A percentile compares a stretch with the other conserved stretches of the same genome.
Conservation (phyloP, 306 rosid species). For the Argentina anserina region DNA sequence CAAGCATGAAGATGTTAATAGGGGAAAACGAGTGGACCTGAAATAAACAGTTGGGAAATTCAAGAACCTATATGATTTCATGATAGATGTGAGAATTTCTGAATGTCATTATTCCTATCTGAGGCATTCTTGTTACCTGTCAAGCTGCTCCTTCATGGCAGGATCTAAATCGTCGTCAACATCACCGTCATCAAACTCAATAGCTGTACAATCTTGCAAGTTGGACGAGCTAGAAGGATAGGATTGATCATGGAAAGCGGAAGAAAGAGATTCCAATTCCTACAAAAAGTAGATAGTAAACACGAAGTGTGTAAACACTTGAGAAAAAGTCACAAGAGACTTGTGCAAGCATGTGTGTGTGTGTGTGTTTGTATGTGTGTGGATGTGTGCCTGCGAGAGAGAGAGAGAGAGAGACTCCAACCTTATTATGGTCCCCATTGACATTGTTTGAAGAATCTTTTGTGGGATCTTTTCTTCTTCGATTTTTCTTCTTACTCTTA, state of each 20-base stretch:
- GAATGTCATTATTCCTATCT: background rate
- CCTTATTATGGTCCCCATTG: conserved; percentile 51
- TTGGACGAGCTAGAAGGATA: conserved; percentile 45
- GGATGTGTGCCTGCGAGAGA: background rate
- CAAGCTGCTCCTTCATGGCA: conserved; percentile 81
- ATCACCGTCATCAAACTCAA: conserved; percentile 61
- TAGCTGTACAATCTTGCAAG: conserved; percentile 43
- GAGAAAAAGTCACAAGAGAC: conserved; percentile 4
- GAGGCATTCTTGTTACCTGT: conserved; percentile 50
- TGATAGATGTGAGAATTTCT: background rate
- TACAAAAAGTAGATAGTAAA: conserved; percentile 22
- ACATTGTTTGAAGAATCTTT: conserved; percentile 49
- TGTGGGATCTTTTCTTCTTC: conserved; percentile 62
- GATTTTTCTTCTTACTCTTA: conserved; percentile 80
- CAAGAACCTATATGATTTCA: background rate
- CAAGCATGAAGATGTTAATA: background rate
- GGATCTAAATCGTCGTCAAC: conserved; percentile 84
- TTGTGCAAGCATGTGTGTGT: background rate
- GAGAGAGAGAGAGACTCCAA: conserved; percentile 14
- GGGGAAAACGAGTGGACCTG: background rate
- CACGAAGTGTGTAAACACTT: background rate
- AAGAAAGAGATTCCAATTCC: conserved; percentile 52
- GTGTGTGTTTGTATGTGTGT: background rate
- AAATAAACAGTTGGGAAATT: background rate
- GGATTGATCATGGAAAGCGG: conserved; percentile 35